Conservation (phyloP, 768 basidiomycete genomes). For the Amanita pseudoporphyria region DNA sequence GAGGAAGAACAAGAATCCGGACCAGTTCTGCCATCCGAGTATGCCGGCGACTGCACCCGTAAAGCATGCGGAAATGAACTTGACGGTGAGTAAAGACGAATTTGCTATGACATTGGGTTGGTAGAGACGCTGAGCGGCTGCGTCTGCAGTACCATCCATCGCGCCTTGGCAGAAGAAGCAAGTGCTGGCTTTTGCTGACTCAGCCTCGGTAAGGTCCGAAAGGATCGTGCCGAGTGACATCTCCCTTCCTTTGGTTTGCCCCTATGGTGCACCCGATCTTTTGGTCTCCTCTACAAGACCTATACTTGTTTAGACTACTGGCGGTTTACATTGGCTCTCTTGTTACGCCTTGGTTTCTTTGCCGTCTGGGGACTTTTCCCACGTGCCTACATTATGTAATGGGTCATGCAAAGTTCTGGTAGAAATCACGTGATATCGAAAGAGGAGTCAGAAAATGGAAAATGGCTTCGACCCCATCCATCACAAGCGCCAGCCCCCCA, state of each 20-base stretch:
- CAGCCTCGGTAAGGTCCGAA: too few relatives aligned
- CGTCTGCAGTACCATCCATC: slow-evolving; percentile 42
- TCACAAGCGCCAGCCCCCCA: slow-evolving; percentile 7
- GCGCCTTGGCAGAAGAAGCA: slow-evolving; percentile 4
- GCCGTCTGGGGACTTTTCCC: too few relatives aligned
- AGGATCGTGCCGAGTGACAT: too few relatives aligned
- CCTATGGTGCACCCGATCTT: too few relatives aligned
- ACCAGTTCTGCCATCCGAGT: slow-evolving; percentile 78
- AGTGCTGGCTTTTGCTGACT: too few relatives aligned
- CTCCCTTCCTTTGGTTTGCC: too few relatives aligned
- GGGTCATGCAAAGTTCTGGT: too few relatives aligned
- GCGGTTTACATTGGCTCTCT: too few relatives aligned
- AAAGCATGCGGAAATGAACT: slow-evolving; percentile 78
- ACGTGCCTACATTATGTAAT: too few relatives aligned
- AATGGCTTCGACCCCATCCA: slow-evolving; percentile 1
- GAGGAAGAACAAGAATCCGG: slow-evolving; percentile 75
- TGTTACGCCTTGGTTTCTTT: too few relatives aligned
- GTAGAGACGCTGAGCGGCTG: slow-evolving; percentile 54
- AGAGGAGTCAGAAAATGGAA: slow-evolving; percentile 4
- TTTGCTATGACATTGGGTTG: slow-evolving; percentile 60
- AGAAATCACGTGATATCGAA: slow-evolving; percentile 9
- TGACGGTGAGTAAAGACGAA: slow-evolving; percentile 50
- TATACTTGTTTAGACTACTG: too few relatives aligned
- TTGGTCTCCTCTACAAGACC: too few relatives aligned
- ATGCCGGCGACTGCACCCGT: slow-evolving; percentile 84